Conservation (phyloP, 768 basidiomycete genomes). For the Naganishia randhawae region DNA sequence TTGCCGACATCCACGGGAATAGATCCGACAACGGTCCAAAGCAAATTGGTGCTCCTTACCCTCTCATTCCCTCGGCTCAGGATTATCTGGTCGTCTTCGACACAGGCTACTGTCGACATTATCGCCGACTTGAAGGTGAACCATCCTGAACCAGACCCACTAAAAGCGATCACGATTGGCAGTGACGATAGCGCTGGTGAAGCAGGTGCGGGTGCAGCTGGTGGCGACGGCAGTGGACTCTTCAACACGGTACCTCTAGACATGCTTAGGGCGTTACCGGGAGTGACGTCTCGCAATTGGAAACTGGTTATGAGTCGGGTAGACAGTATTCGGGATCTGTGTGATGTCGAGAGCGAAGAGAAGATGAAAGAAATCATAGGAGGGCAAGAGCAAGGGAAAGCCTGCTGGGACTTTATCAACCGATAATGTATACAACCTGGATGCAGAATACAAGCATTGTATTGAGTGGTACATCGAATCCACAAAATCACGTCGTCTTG, state of each 20-base stretch:
- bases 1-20: slow-evolving; percentile 47
- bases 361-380: slow-evolving; percentile 73
- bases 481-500: neutral
- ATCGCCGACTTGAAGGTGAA: slow-evolving; percentile 85
- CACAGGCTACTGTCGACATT: slow-evolving; percentile 84
- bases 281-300: slow-evolving; percentile 76
- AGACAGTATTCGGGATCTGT: slow-evolving; percentile 70
- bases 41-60: slow-evolving; percentile 85
- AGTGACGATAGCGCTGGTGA: slow-evolving; percentile 62
- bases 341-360: slow-evolving; percentile 56
- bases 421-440: too few species aligned
- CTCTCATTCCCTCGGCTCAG: slow-evolving; percentile 85
- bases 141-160: slow-evolving; percentile 72
- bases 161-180: slow-evolving; percentile 72
- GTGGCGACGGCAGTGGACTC: slow-evolving; percentile 25
- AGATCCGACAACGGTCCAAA: slow-evolving; percentile 65
- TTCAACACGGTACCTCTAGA: slow-evolving; percentile 66
- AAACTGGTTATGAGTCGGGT: slow-evolving; percentile 79
- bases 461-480: neutral
- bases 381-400: slow-evolving; percentile 67
- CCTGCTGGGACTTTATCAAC: slow-evolving; percentile 78
- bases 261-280: slow-evolving; percentile 74
- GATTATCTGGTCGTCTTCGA: slow-evolving; percentile 96
- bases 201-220: slow-evolving; percentile 22
- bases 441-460: neutral